Evolutionary conservation across 192 early-diverging fungal genomes (phyloP).

Genomic region (Coemansia sp.): DNA sequence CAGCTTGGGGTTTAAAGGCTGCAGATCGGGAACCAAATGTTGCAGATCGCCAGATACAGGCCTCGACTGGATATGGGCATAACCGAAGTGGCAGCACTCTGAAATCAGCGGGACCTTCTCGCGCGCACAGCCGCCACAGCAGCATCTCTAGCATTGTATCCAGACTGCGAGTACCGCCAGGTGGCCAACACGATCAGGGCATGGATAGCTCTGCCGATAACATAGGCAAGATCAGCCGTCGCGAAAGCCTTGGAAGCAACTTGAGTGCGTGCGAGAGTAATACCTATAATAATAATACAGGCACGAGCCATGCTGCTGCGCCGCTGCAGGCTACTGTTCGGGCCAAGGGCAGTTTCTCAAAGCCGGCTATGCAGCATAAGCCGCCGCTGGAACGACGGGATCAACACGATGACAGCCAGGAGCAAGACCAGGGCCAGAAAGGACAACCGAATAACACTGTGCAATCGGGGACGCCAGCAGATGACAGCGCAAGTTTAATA

Average conservation of each 20-base stretch:
- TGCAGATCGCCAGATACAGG: background rate
- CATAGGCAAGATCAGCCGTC: constrained; percentile 24
- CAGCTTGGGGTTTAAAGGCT: background rate
- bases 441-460: background rate
- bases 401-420: background rate
- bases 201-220: background rate
- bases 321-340: constrained; percentile 7
- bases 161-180: background rate
- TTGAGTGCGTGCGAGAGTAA: constrained; percentile 32
- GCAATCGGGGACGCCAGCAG: background rate
- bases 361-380: background rate
- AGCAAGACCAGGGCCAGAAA: background rate
- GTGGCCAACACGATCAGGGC: background rate
- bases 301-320: constrained; percentile 23
- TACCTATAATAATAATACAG: constrained; percentile 11
- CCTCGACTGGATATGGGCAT: background rate
- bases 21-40: background rate
- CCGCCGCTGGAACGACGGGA: background rate
- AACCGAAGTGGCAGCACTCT: constrained; percentile 16
- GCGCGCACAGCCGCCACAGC: constrained; percentile 41
- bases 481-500: constrained; percentile 39
- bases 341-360: constrained; percentile 2
- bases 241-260: constrained; percentile 37
- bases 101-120: constrained; percentile 22
- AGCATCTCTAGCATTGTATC: constrained; percentile 25